Base-by-base conservation (phyloP, 257 asterid species). In the Primulina eburnea region DNA sequence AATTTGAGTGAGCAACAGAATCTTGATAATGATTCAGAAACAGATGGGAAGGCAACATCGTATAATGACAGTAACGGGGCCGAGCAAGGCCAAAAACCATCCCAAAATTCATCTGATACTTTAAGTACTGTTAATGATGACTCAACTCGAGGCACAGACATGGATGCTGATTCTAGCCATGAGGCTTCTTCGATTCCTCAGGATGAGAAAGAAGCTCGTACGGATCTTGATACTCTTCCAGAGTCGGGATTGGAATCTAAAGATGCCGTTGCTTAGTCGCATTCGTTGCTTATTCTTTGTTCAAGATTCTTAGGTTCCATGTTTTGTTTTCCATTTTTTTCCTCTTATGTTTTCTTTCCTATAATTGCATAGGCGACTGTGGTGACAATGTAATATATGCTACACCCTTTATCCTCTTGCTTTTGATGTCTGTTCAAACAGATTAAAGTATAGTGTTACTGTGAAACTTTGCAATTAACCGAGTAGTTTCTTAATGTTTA, bases 161-260 rank as follows among this genome's bases (percentile, higher is more conserved):
- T 24, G 30, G 77, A 69, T 65, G 38, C 60, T 38, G 78, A 77
- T 30, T 61, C 64, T 14, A 68, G 24, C 26, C 80, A 69, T 18
- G 69, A 75, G 69, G 82, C 55, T 18, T 64, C 86, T 67, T 71
- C 83, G 32, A 30, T 85, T 71, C 90, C 84, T 24, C 83, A 73
- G 72, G 92, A 85, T 69, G 92, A 83, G 84, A 85, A 76, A 66
- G 95, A 88, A 2, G 82, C 89, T 58, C 96, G 85, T 33, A 85
- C 81, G 0, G 90, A 87, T 75, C 67, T 88, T 64, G 85, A 72
- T 62, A 90, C 95, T 12, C 85, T 92, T 82, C 95, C 92, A 2
- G 89, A 81, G 38, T 73, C 85, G 5, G 96, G 85, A 61, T 74
- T 40, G 7, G 85, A 66, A 66, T 80, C 74, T 32, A 80, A 75